phyloP scores from a whole-genome alignment of 139 green algal species.

The Chlamydomonas sp. region DNA sequence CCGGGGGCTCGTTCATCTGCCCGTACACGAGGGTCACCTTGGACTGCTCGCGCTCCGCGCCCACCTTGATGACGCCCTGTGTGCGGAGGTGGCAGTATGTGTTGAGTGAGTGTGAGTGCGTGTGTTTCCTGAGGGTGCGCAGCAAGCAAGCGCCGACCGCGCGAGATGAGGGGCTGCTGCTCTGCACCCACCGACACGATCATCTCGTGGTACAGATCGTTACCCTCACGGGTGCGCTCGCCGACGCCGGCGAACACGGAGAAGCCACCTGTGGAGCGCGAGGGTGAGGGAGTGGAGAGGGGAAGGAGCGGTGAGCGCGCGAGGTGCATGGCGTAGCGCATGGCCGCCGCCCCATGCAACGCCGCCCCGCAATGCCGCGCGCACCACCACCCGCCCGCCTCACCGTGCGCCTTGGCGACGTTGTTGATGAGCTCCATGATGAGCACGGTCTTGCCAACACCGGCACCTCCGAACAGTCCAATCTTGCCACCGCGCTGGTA shows the following conservation, averaged over 20 bases:
- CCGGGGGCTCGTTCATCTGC: constrained; percentile 99
- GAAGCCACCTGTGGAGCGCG: constrained; percentile 80
- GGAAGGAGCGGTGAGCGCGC: no score
- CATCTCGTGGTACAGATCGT: constrained; percentile 99
- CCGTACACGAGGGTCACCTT: constrained; percentile 99
- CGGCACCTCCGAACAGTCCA: constrained; percentile 96
- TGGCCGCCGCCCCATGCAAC: neutral
- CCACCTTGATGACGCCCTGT: constrained; percentile 95
- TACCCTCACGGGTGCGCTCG: constrained; percentile 97
- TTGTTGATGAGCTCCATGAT: constrained; percentile 99
- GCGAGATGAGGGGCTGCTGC: no score
- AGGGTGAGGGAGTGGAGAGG: neutral
- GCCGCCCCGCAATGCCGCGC: neutral
- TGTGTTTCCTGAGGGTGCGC: no score
- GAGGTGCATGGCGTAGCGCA: no score
- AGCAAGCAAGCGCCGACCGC: no score
- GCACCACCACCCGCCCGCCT: no score
- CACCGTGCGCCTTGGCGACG: constrained; percentile 97
- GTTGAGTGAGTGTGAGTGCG: no score
- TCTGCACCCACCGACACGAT: constrained; percentile 71
- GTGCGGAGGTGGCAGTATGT: no score
- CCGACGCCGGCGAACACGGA: constrained; percentile 99
- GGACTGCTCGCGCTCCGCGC: constrained; percentile 77
- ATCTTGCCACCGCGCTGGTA: constrained; percentile 99
- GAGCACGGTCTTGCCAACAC: constrained; percentile 99